A percentile compares a stretch with the other conserved stretches of the same genome.
Conservation (phyloP, 805 yeast species). For the Wickerhamomyces chambardii region DNA sequence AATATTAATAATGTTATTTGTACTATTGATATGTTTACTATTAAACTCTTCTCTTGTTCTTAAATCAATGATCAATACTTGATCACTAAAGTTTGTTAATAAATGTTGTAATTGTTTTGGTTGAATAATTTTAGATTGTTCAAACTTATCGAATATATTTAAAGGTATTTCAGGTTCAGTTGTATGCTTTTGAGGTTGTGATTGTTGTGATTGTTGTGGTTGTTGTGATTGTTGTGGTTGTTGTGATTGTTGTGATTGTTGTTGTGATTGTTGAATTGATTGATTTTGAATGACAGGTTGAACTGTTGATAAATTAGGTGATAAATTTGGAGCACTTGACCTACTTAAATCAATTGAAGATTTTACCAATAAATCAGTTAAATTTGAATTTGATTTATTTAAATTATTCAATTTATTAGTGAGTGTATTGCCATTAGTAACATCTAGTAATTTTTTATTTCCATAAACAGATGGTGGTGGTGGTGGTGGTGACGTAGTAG, state of each 20-base stretch:
- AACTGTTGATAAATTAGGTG: too few relatives aligned
- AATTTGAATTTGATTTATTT: neutral
- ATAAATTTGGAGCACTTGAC: too few relatives aligned
- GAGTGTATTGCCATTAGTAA: slow-evolving; percentile 2
- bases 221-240: too few relatives aligned
- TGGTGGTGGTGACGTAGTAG: slow-evolving; percentile 1
- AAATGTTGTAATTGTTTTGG: slow-evolving; percentile 6
- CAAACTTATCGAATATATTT: neutral
- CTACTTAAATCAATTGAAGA: neutral
- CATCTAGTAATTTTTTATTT: too few relatives aligned
- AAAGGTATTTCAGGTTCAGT: neutral
- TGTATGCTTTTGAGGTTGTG: neutral
- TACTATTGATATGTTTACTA: slow-evolving; percentile 46
- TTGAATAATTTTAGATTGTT: neutral
- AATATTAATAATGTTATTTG: slow-evolving; percentile 54
- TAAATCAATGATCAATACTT: slow-evolving; percentile 60
- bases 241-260: neutral
- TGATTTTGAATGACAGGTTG: neutral
- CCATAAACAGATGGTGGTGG: too few relatives aligned
- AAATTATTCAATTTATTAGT: neutral
- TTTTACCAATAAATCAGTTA: neutral
- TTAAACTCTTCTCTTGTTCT: slow-evolving; percentile 54
- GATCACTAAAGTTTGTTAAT: slow-evolving; percentile 5
- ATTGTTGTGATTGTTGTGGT: neutral
- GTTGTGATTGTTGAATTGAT: neutral